A percentile compares a stretch with the other conserved stretches of the same genome.
These are phyloP conservation scores for Suillus hirtellus DNA, from an alignment of 768 basidiomycete species.

Conservation along the genomic window DNA sequence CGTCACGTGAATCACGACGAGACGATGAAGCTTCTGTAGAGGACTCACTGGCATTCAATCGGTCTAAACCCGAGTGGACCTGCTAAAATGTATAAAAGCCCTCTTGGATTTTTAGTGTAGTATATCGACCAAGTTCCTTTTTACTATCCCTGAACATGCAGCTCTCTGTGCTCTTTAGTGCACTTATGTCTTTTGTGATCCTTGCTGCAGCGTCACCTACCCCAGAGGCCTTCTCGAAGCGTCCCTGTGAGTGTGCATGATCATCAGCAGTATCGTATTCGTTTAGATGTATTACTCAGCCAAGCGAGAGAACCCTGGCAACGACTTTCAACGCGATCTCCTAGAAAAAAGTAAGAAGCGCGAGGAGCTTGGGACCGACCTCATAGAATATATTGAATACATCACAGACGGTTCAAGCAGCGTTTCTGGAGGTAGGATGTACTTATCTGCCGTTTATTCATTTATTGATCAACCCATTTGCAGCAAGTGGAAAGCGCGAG, in stretches of 20 bases:
- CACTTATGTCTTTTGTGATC: not conserved
- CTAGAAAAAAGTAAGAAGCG: not conserved
- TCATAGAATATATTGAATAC: not conserved
- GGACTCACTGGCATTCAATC: not conserved
- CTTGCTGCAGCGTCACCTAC: constrained; percentile 6
- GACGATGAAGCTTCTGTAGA: not conserved
- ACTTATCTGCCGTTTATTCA: not conserved
- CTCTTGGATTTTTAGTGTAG: not conserved
- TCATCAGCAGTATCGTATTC: not conserved
- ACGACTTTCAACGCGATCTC: not conserved
- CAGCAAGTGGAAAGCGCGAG: not conserved
- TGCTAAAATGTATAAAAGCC: not conserved
- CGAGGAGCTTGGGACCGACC: not conserved
- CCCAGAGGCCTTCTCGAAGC: not conserved
- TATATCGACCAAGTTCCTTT: not conserved
- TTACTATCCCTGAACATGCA: not conserved
- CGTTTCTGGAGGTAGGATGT: not conserved
- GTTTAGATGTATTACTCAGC: not conserved
- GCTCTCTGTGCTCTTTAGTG: not conserved
- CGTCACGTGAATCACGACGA: not conserved
- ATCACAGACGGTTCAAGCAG: not conserved
- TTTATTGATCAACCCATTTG: not conserved
- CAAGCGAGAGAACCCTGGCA: not conserved
- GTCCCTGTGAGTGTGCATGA: not conserved
- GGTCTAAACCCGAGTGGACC: not conserved